phyloP scores from a whole-genome alignment of 108 stramenopile species.

The Parmales sp. region DNA sequence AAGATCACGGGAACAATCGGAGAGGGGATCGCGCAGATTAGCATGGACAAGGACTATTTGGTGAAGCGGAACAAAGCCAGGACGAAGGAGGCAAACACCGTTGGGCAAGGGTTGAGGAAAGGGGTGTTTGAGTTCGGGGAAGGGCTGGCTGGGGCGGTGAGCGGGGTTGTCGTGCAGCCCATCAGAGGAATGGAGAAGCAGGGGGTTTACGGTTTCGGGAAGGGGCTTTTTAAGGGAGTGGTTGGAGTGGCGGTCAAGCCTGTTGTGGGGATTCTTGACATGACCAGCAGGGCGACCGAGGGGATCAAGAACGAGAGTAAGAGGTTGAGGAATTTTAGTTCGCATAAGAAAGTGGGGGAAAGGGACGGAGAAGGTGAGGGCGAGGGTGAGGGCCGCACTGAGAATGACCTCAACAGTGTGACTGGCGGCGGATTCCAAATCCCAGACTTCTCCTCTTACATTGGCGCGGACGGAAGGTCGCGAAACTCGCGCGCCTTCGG shows the following conservation, averaged over 20 bases:
- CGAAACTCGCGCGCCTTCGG: too few species aligned
- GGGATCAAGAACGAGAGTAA: conserved; percentile 9
- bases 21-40: conserved; percentile 1
- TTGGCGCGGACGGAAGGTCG: too few species aligned
- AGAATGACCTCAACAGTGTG: too few species aligned
- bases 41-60: neutral
- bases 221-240: neutral
- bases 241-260: neutral
- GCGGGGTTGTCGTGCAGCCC: neutral
- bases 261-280: neutral
- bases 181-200: neutral
- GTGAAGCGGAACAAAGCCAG: neutral
- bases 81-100: conserved; percentile 2
- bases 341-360: neutral
- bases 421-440: too few species aligned
- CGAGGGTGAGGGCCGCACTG: neutral
- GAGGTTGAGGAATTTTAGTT: neutral
- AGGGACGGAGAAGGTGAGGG: too few species aligned
- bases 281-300: conserved; percentile 6
- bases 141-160: neutral
- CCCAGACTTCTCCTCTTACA: too few species aligned
- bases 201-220: neutral
- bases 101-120: neutral
- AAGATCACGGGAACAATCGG: neutral
- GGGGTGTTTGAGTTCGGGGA: conserved; percentile 8